Evolutionary conservation across 352 stramenopile species (phyloP).

Genomic region (Globisporangium acanthophoron): DNA sequence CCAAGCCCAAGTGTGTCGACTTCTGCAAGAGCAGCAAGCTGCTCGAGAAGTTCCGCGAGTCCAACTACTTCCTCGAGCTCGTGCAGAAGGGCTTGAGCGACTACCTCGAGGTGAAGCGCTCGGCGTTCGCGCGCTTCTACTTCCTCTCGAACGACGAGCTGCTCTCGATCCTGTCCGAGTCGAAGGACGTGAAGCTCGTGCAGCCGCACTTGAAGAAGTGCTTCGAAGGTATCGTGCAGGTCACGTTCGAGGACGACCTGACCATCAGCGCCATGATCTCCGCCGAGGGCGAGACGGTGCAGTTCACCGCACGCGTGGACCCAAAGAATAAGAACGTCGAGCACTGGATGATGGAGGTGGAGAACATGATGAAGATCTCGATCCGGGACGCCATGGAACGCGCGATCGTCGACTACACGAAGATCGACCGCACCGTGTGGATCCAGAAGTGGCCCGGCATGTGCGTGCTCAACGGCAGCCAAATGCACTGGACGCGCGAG

Average conservation of each 20-base stretch:
- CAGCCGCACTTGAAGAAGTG: slow-evolving; percentile 94
- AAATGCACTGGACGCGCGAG: slow-evolving; percentile 93
- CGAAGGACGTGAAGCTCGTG: slow-evolving; percentile 90
- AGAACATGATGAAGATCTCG: slow-evolving; percentile 91
- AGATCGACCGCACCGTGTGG: slow-evolving; percentile 83
- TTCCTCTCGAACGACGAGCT: slow-evolving; percentile 94
- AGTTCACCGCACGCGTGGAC: slow-evolving; percentile 79
- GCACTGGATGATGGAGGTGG: slow-evolving; percentile 92
- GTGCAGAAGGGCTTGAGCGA: slow-evolving; percentile 91
- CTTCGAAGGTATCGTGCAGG: slow-evolving; percentile 91
- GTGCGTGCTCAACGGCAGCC: slow-evolving; percentile 89
- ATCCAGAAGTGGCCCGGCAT: slow-evolving; percentile 91
- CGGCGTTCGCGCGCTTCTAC: slow-evolving; percentile 91
- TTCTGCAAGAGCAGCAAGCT: slow-evolving; percentile 92
- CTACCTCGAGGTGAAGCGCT: slow-evolving; percentile 91
- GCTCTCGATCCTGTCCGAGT: slow-evolving; percentile 91
- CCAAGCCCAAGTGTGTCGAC: slow-evolving; percentile 87
- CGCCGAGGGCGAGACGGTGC: slow-evolving; percentile 86
- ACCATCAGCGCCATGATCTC: slow-evolving; percentile 92
- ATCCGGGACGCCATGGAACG: slow-evolving; percentile 86
- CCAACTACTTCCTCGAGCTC: slow-evolving; percentile 92
- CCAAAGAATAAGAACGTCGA: slow-evolving; percentile 91
- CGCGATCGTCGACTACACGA: slow-evolving; percentile 86
- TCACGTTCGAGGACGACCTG: slow-evolving; percentile 85
- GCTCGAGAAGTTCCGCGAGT: slow-evolving; percentile 92